These are phyloP conservation scores for Salix dunnii DNA, from an alignment of 345 rosid species.

Conservation along the genomic window DNA sequence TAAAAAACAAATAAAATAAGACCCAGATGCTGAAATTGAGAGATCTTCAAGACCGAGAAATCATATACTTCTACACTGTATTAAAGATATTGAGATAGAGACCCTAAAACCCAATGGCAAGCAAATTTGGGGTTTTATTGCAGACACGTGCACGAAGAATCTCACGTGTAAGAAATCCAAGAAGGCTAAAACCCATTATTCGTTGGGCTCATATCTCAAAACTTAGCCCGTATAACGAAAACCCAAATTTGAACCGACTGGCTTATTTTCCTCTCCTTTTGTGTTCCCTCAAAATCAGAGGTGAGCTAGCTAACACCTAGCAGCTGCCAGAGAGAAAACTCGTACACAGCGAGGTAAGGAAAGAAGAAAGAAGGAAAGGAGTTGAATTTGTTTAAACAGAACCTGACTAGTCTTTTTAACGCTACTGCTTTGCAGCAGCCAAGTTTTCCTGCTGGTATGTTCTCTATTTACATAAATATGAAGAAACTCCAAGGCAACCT, in stretches of 20 bases:
- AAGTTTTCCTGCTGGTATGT: not conserved
- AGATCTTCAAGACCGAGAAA: not conserved
- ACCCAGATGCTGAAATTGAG: too few relatives aligned
- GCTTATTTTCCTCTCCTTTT: not conserved
- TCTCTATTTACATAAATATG: not conserved
- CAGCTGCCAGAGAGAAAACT: not conserved
- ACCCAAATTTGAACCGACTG: not conserved
- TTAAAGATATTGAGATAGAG: not conserved
- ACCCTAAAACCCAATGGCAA: slow-evolving; percentile 11
- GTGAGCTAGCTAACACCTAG: not conserved
- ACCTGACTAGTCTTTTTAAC: not conserved
- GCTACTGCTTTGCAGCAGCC: not conserved
- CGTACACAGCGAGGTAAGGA: not conserved
- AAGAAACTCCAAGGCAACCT: not conserved
- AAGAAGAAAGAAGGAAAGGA: not conserved
- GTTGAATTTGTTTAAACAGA: not conserved
- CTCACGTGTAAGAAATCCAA: slow-evolving; percentile 4
- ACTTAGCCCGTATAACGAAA: not conserved
- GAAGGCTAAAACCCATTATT: not conserved
- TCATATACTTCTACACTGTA: not conserved
- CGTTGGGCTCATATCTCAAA: not conserved
- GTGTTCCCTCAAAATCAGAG: not conserved
- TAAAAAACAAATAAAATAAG: not conserved
- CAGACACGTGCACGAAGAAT: slow-evolving; percentile 1
- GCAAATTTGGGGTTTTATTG: slow-evolving; percentile 10